These are phyloP conservation scores for Sphagnum tenellum DNA, from an alignment of 225 moss, liverwort and hornwort genomes.

Conservation along the genomic window DNA sequence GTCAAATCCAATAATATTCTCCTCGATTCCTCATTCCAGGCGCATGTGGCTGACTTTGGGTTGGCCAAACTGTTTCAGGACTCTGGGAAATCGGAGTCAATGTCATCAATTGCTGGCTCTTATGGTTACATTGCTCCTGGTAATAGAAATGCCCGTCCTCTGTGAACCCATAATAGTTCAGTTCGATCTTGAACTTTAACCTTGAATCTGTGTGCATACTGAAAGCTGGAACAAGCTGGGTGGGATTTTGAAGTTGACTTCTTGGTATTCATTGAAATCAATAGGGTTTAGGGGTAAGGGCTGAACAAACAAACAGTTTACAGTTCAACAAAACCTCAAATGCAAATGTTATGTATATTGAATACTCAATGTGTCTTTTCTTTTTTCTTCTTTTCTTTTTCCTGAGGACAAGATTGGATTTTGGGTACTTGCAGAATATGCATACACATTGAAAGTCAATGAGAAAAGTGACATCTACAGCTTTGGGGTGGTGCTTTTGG, in stretches of 20 bases:
- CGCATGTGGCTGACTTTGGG: conserved; percentile 87
- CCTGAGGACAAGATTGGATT: no score
- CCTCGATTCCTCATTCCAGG: conserved; percentile 68
- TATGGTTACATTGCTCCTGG: conserved; percentile 92
- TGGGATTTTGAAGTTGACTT: background rate
- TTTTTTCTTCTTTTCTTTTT: background rate
- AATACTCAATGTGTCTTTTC: background rate
- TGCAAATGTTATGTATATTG: no score
- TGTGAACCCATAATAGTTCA: background rate
- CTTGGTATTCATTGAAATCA: no score
- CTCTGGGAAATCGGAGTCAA: conserved; percentile 72
- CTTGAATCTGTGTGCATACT: background rate
- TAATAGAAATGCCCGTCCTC: conserved; percentile 5
- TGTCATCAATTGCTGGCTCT: conserved; percentile 90
- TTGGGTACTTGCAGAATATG: conserved; percentile 52
- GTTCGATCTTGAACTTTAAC: background rate
- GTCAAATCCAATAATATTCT: conserved; percentile 93
- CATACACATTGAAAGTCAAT: conserved; percentile 89
- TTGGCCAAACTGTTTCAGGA: conserved; percentile 77
- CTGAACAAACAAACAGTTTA: no score
- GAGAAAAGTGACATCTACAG: conserved; percentile 99
- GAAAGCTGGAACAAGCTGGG: background rate
- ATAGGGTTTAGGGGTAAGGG: no score
- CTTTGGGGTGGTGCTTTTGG: conserved; percentile 88
- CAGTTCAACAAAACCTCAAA: no score